phyloP scores from a whole-genome alignment of 2,329 filamentous ascomycete species.

The Anthostomella pinea region DNA sequence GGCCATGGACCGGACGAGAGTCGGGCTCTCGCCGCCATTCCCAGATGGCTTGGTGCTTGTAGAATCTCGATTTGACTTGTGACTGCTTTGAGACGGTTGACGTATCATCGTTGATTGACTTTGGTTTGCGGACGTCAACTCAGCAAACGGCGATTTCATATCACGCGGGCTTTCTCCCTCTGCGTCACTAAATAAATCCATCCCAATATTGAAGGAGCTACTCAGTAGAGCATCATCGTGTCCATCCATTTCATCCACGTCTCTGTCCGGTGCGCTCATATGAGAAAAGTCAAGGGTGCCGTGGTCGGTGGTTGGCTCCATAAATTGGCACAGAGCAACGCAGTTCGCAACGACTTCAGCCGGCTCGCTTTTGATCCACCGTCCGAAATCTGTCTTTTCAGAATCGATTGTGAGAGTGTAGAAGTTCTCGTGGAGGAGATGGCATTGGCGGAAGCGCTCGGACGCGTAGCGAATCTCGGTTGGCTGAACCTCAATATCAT shows the following conservation, averaged over 20 bases:
- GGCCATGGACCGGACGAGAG: slow-evolving; percentile 50
- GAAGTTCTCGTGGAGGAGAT: slow-evolving; percentile 81
- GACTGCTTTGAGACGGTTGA: slow-evolving; percentile 49
- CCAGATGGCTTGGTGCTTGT: slow-evolving; percentile 40
- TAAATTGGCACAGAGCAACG: slow-evolving; percentile 58
- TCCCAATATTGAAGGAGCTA: slow-evolving; percentile 29
- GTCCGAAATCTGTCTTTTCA: slow-evolving; percentile 70
- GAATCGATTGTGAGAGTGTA: slow-evolving; percentile 76
- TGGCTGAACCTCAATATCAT: slow-evolving; percentile 75
- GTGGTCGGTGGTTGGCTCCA: slow-evolving; percentile 21
- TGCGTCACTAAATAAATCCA: slow-evolving; percentile 21
- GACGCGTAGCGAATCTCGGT: slow-evolving; percentile 73
- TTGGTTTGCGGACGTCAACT: slow-evolving; percentile 39
- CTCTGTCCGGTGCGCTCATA: slow-evolving; percentile 22
- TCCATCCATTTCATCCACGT: slow-evolving; percentile 32
- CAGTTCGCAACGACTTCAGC: slow-evolving; percentile 79
- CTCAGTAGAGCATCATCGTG: slow-evolving; percentile 41
- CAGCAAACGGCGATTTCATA: slow-evolving; percentile 49
- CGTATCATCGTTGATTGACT: slow-evolving; percentile 38
- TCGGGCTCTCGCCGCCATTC: slow-evolving; percentile 57
- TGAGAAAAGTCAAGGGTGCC: slow-evolving; percentile 20
- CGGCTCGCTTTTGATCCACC: slow-evolving; percentile 77
- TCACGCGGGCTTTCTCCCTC: slow-evolving; percentile 50
- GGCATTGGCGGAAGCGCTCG: slow-evolving; percentile 69
- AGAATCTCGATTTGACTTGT: slow-evolving; percentile 48